These are phyloP conservation scores for Russula earlei DNA, from an alignment of 768 basidiomycete genomes.

Conservation along the genomic window DNA sequence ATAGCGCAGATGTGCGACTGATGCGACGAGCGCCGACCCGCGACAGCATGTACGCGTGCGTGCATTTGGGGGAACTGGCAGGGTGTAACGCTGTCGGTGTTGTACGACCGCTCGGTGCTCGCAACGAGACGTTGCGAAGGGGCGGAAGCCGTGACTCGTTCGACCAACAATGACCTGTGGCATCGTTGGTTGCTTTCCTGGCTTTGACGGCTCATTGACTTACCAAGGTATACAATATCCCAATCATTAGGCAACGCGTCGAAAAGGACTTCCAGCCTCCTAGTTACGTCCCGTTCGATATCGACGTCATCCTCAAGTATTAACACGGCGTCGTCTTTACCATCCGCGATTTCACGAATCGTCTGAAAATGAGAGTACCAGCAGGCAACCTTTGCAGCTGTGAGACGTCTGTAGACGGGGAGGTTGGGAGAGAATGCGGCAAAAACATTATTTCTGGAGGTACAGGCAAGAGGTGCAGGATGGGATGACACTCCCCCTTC, in stretches of 20 bases:
- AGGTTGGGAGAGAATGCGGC: constrained; percentile 29
- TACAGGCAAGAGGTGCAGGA: constrained; percentile 12
- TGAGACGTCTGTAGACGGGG: constrained; percentile 43
- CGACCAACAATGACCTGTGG: constrained; percentile 71
- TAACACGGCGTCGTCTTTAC: constrained; percentile 33
- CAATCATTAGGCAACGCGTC: constrained; percentile 44
- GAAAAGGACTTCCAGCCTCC: constrained; percentile 40
- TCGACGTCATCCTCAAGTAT: constrained; percentile 77
- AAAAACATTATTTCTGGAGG: constrained; percentile 30
- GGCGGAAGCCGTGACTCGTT: constrained; percentile 46
- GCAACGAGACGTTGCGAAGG: constrained; percentile 19
- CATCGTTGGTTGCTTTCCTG: constrained; percentile 2
- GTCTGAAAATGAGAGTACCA: constrained; percentile 59
- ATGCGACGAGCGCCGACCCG: constrained; percentile 51
- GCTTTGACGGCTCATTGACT: constrained; percentile 8
- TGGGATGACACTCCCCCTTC: not conserved
- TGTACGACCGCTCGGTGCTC: constrained; percentile 4
- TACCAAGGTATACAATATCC: constrained; percentile 70
- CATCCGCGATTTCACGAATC: constrained; percentile 34
- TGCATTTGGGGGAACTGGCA: constrained; percentile 56
- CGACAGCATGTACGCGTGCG: constrained; percentile 63
- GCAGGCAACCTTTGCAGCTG: constrained; percentile 53
- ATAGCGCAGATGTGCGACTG: constrained; percentile 45
- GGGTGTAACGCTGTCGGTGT: constrained; percentile 37
- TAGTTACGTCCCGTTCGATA: constrained; percentile 54